These are phyloP conservation scores for Lyophyllum atratum DNA, from an alignment of 768 basidiomycete species.

Conservation along the genomic window DNA sequence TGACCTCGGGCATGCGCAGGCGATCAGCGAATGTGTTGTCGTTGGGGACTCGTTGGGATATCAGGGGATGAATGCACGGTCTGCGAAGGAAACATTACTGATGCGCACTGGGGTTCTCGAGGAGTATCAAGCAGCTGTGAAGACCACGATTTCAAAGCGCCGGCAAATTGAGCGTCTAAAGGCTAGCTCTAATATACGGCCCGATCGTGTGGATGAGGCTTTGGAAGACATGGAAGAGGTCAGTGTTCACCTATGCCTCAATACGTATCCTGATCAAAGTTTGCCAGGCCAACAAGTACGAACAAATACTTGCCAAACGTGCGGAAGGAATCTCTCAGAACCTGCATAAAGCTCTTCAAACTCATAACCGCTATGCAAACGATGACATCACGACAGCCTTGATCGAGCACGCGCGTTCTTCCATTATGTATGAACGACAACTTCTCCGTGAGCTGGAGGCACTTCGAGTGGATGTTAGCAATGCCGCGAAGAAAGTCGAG, in stretches of 20 bases:
- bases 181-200: conserved; percentile 81
- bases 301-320: conserved; percentile 80
- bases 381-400: conserved; percentile 90
- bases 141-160: conserved; percentile 90
- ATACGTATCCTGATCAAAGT: conserved; percentile 11
- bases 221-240: conserved; percentile 94
- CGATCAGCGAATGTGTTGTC: conserved; percentile 93
- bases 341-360: conserved; percentile 81
- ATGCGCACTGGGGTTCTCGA: conserved; percentile 91
- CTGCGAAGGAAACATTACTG: conserved; percentile 91
- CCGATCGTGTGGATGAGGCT: conserved; percentile 88
- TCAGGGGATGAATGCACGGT: conserved; percentile 94
- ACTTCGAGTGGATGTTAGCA: conserved; percentile 72
- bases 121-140: conserved; percentile 92
- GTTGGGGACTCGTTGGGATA: conserved; percentile 96
- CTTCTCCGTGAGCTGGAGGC: conserved; percentile 86
- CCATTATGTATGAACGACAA: conserved; percentile 90
- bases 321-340: conserved; percentile 94
- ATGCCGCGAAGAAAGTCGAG: conserved; percentile 61
- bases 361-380: conserved; percentile 84
- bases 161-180: conserved; percentile 89
- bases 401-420: conserved; percentile 90
- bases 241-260: conserved; percentile 12
- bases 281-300: conserved; percentile 84
- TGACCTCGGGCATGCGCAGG: conserved; percentile 88